These are phyloP conservation scores for Oryza meyeriana DNA, from an alignment of 176 grass and related monocot species.

Conservation along the genomic window DNA sequence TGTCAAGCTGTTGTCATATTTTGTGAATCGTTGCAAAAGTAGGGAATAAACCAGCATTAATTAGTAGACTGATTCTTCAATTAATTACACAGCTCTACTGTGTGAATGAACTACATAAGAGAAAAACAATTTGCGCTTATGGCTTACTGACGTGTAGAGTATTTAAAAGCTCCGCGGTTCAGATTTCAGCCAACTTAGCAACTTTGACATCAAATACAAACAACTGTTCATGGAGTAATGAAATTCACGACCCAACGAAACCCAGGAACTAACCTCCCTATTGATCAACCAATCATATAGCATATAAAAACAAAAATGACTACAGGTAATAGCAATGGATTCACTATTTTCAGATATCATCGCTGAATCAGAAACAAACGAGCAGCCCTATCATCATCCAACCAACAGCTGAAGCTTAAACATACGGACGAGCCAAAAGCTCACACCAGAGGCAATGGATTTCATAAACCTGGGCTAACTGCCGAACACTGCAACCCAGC, in stretches of 20 bases:
- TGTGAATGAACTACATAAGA: not conserved
- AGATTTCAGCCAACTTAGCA: constrained; percentile 13
- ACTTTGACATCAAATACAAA: constrained; percentile 14
- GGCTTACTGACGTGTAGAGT: not conserved
- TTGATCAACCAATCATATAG: not conserved
- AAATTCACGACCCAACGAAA: not conserved
- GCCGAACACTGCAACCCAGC: not conserved
- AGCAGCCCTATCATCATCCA: not conserved
- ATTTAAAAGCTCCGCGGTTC: not conserved
- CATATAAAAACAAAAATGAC: not conserved
- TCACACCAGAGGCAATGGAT: not conserved
- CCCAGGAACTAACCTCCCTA: not conserved
- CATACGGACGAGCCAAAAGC: not conserved
- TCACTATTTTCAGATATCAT: not conserved
- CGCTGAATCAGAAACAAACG: not conserved
- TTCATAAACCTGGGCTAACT: constrained; percentile 16
- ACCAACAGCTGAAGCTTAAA: constrained; percentile 6
- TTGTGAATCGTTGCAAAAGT: not conserved
- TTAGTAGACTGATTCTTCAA: not conserved
- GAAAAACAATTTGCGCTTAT: not conserved
- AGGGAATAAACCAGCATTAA: not conserved
- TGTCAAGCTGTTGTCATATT: not conserved
- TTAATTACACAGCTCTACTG: not conserved
- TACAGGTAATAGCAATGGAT: not conserved
- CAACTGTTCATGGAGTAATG: not conserved